These are phyloP conservation scores for Arbutus unedo DNA, from an alignment of 148 eudicot species.

Conservation along the genomic window DNA sequence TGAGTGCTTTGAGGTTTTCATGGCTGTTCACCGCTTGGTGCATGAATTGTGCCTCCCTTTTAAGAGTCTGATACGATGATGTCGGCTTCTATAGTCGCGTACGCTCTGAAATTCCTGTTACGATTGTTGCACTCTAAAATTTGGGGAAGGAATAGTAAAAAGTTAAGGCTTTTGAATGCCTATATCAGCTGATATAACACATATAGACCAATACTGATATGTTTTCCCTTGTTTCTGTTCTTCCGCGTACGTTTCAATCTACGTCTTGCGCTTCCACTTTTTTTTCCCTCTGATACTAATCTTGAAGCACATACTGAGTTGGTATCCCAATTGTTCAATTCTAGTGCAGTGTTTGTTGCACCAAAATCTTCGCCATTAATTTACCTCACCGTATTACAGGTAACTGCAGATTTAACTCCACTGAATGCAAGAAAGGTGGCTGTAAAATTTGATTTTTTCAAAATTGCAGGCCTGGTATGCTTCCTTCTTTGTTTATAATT, in stretches of 20 bases:
- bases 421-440: constrained; percentile 84
- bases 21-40: too few species aligned
- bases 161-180: too few species aligned
- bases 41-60: too few species aligned
- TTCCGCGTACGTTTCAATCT: neutral
- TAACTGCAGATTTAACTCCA: constrained; percentile 86
- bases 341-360: neutral
- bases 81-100: too few species aligned
- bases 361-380: neutral
- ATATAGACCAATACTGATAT: too few species aligned
- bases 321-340: neutral
- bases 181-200: too few species aligned
- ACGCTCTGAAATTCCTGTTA: too few species aligned
- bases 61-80: too few species aligned
- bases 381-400: constrained; percentile 37
- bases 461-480: constrained; percentile 79
- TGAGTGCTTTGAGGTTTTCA: too few species aligned
- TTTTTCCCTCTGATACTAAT: neutral
- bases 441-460: constrained; percentile 86
- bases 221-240: too few species aligned
- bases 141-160: too few species aligned
- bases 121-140: too few species aligned
- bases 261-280: neutral
- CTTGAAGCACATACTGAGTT: neutral
- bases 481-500: neutral